Evolutionary conservation across 2,329 filamentous ascomycete genomes (phyloP), one percentile per base, ranked within the genome.

Genomic region (Aaosphaeria pasadenensis): DNA sequence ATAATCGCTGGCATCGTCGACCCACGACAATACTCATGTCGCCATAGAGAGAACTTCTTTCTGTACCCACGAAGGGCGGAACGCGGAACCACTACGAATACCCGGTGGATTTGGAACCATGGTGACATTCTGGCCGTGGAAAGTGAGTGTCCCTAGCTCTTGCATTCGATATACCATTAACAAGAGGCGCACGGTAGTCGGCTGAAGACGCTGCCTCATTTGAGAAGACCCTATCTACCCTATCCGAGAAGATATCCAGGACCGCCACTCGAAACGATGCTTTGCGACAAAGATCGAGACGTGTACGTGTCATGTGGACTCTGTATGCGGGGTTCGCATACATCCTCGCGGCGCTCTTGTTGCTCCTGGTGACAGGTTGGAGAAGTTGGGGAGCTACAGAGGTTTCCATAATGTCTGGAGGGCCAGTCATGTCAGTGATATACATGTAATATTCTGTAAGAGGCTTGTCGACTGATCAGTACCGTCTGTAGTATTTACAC

Each of bases 321-420:
- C 81, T 99, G 11, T 99, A 97, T 69, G 85, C 91, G 3, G 85
- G 85, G 47, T 92, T 99, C 61, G 89, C 87, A 44, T 99, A 97
- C 70, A 85, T 96, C 4, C 82, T 97, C 42, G 91, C 90, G 60
- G 81, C 85, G 7, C 84, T 96, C 30, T 86, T 97, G 45, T 78
- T 95, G 40, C 79, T 87, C 4, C 79, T 99, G 5, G 90, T 96
- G 6, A 84, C 96, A 4, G 94, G 94, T 44, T 89, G 87, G 77
- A 80, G 83, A 56, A 87, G 88, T 58, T 88, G 94, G 79, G 85
- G 86, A 4, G 64, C 84, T 0, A 76, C 81, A 53, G 92, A 97
- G 74, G 94, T 91, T 75, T 84, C 84, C 5, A 87, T 85, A 42
- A 75, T 97, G 32, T 79, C 85, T 9, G 89, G 88, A 13, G 88